These are phyloP conservation scores for Isatis tinctoria DNA, from an alignment of 345 rosid species.

Conservation along the genomic window DNA sequence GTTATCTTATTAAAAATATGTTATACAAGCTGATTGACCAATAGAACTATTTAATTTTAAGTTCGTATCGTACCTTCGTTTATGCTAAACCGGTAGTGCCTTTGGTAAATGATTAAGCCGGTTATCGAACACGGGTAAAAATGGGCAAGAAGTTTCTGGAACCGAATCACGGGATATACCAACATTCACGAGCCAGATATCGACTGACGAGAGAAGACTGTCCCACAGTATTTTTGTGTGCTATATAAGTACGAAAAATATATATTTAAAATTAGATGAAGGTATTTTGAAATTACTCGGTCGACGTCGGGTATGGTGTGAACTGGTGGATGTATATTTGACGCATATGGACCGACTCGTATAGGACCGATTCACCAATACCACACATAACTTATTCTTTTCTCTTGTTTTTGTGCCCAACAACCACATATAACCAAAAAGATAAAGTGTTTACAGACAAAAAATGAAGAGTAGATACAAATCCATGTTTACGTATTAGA, in stretches of 20 bases:
- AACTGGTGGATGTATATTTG: slow-evolving; percentile 15
- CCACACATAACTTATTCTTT: neutral
- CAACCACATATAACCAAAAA: slow-evolving; percentile 28
- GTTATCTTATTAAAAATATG: too few relatives aligned
- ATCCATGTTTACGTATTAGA: neutral
- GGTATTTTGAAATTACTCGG: slow-evolving; percentile 6
- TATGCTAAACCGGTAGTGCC: neutral
- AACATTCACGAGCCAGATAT: slow-evolving; percentile 25
- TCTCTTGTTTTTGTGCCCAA: slow-evolving; percentile 5
- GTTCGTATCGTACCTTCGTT: neutral
- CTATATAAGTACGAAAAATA: neutral
- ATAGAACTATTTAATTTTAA: neutral
- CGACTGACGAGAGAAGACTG: slow-evolving; percentile 8
- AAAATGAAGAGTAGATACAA: slow-evolving; percentile 10
- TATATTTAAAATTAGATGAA: neutral
- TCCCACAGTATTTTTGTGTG: neutral
- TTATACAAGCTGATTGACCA: too few relatives aligned
- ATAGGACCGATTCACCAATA: slow-evolving; percentile 9
- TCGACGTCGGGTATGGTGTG: slow-evolving; percentile 19
- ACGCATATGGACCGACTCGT: slow-evolving; percentile 20
- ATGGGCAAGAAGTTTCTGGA: slow-evolving; percentile 19
- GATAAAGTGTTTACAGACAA: slow-evolving; percentile 15
- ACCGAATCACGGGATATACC: slow-evolving; percentile 27
- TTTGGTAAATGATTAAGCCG: neutral
- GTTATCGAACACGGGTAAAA: slow-evolving; percentile 14